A percentile compares a stretch with the other conserved stretches of the same genome.
Evolutionary conservation across 2,329 filamentous ascomycete species (phyloP).

Genomic region (Alternaria brassicae): DNA sequence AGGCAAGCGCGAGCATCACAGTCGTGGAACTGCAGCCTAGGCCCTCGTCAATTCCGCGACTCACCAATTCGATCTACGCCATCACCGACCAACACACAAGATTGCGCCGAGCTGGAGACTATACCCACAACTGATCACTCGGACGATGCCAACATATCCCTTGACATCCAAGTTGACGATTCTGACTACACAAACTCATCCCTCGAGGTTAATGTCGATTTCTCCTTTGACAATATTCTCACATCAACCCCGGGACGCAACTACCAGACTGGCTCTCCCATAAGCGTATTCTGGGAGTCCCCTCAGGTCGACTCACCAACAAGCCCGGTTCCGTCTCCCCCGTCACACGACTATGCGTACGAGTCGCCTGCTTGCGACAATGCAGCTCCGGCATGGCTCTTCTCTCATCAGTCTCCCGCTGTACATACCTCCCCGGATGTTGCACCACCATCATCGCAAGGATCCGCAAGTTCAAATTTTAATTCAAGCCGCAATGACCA

Average conservation of each 20-base stretch:
- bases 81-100: not conserved
- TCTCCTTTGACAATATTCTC: constrained; percentile 26
- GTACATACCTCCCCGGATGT: not conserved
- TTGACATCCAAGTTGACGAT: not conserved
- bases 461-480: not conserved
- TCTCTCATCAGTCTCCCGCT: not conserved
- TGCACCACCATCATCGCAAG: not conserved
- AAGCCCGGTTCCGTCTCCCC: not conserved
- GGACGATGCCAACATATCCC: not conserved
- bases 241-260: constrained; percentile 22
- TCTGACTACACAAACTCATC: not conserved
- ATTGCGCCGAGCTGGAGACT: not conserved
- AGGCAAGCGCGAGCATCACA: not conserved
- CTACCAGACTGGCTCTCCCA: constrained; percentile 16
- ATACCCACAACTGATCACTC: not conserved
- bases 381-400: not conserved
- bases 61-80: not conserved
- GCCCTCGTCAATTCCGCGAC: not conserved
- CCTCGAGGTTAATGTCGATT: constrained; percentile 14
- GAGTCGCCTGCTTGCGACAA: not conserved
- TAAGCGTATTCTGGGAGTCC: constrained; percentile 7
- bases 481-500: not conserved
- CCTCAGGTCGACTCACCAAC: not conserved
- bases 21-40: not conserved
- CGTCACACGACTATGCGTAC: not conserved